Percentiles rank a stretch among this genome's conserved stretches.
Evolutionary conservation across 2,329 filamentous ascomycete species (phyloP).

Genomic region (Akanthomyces lecanii): DNA sequence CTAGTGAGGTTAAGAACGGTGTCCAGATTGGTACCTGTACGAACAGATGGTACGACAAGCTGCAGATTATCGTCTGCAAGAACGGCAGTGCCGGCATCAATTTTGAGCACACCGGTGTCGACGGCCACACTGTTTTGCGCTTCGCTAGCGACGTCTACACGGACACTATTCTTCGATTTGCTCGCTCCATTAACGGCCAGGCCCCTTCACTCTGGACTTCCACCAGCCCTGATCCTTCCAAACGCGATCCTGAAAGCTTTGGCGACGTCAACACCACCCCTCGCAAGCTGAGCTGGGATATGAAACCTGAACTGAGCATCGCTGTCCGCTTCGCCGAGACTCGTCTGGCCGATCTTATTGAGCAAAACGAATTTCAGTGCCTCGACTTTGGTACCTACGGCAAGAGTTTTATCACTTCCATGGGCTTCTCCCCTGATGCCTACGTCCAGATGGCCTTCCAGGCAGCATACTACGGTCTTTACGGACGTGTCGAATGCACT

Average conservation of each 20-base stretch:
- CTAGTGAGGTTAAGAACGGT: slow-evolving; percentile 83
- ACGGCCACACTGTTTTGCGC: slow-evolving; percentile 92
- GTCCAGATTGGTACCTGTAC: slow-evolving; percentile 97
- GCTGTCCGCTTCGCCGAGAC: slow-evolving; percentile 95
- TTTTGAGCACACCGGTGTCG: slow-evolving; percentile 97
- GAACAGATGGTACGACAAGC: slow-evolving; percentile 98
- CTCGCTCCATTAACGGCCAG: slow-evolving; percentile 89
- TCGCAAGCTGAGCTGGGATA: slow-evolving; percentile 96
- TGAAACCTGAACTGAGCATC: slow-evolving; percentile 85
- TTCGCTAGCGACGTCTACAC: slow-evolving; percentile 97
- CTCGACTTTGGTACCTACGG: slow-evolving; percentile 86
- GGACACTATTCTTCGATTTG: slow-evolving; percentile 94
- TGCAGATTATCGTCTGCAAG: slow-evolving; percentile 98
- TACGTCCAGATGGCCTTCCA: slow-evolving; percentile 99
- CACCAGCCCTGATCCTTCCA: slow-evolving; percentile 84
- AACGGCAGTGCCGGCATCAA: slow-evolving; percentile 98
- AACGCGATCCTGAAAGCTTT: slow-evolving; percentile 85
- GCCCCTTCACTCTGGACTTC: slow-evolving; percentile 91
- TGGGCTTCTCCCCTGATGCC: slow-evolving; percentile 94
- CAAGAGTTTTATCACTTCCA: slow-evolving; percentile 95
- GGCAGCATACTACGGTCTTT: slow-evolving; percentile 94
- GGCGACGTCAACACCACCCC: slow-evolving; percentile 91
- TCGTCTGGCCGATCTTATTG: slow-evolving; percentile 85
- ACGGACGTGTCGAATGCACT: slow-evolving; percentile 87
- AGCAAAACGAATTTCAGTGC: slow-evolving; percentile 93